These are phyloP conservation scores for Alliaria petiolata DNA, from an alignment of 345 rosid species.

Conservation along the genomic window DNA sequence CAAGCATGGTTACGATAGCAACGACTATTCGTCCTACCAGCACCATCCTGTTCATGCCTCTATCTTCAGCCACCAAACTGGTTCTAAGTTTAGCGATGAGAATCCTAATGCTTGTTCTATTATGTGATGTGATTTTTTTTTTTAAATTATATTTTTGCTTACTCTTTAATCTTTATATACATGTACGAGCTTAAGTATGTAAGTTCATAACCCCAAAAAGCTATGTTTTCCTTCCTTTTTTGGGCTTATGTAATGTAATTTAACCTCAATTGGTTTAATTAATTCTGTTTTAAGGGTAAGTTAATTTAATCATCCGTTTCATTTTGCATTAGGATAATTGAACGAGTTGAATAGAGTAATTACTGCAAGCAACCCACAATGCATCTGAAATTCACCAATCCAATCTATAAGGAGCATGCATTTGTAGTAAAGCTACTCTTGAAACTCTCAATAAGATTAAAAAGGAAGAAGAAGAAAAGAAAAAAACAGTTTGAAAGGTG, in stretches of 20 bases:
- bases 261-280: not conserved
- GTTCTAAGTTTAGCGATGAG: slow-evolving; percentile 74
- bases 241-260: not conserved
- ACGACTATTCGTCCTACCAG: slow-evolving; percentile 40
- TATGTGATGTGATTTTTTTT: slow-evolving; percentile 40
- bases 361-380: not conserved
- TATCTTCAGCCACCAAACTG: slow-evolving; percentile 53
- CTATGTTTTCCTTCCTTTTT: not conserved
- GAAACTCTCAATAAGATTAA: not conserved
- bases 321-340: not conserved
- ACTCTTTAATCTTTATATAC: not conserved
- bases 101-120: slow-evolving; percentile 77
- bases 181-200: not conserved
- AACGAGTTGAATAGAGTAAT: no score
- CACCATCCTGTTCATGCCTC: slow-evolving; percentile 48
- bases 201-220: not conserved
- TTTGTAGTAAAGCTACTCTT: not conserved
- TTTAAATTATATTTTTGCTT: not conserved
- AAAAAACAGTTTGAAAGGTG: no score
- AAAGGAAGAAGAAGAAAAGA: not conserved
- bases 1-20: slow-evolving; percentile 77
- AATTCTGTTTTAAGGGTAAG: not conserved
- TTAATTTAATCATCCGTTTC: not conserved
- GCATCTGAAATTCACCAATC: not conserved
- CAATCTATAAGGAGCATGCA: not conserved